Evolutionary conservation across 179 eudicot genomes (phyloP).

Genomic region (Heliamphora pulchella): DNA sequence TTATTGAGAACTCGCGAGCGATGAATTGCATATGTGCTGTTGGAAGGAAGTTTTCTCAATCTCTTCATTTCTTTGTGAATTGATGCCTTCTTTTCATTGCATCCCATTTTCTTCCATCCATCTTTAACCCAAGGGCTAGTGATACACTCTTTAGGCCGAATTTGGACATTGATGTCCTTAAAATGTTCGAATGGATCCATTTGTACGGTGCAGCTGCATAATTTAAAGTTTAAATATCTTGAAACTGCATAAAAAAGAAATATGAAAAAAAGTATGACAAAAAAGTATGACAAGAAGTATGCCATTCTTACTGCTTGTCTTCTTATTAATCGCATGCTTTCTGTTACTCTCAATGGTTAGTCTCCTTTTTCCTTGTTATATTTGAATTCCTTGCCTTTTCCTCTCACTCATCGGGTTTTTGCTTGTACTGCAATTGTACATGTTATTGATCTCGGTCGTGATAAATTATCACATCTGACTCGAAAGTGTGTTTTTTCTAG

Average conservation of each 20-base stretch:
- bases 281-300: too few relatives aligned
- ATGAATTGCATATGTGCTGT: constrained; percentile 63
- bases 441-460: too few relatives aligned
- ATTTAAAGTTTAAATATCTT: background rate
- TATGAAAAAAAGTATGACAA: background rate
- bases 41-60: constrained; percentile 57
- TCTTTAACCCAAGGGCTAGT: constrained; percentile 14
- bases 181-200: constrained; percentile 15
- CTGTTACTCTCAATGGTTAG: too few relatives aligned
- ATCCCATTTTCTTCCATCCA: constrained; percentile 36
- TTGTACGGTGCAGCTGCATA: background rate
- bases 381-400: too few relatives aligned
- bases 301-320: too few relatives aligned
- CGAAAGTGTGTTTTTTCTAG: too few relatives aligned
- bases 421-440: too few relatives aligned
- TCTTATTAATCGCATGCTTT: too few relatives aligned
- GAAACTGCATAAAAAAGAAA: too few relatives aligned
- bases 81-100: constrained; percentile 44
- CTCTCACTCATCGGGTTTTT: too few relatives aligned
- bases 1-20: constrained; percentile 68
- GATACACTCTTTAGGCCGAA: background rate
- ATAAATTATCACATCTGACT: too few relatives aligned
- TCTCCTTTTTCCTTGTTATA: too few relatives aligned
- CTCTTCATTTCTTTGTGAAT: constrained; percentile 56
- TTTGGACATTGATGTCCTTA: constrained; percentile 2